A percentile compares a stretch with the other conserved stretches of the same genome.
Evolutionary conservation across 2,329 filamentous ascomycete species (phyloP).

Genomic region (Cyanodermella asteris): DNA sequence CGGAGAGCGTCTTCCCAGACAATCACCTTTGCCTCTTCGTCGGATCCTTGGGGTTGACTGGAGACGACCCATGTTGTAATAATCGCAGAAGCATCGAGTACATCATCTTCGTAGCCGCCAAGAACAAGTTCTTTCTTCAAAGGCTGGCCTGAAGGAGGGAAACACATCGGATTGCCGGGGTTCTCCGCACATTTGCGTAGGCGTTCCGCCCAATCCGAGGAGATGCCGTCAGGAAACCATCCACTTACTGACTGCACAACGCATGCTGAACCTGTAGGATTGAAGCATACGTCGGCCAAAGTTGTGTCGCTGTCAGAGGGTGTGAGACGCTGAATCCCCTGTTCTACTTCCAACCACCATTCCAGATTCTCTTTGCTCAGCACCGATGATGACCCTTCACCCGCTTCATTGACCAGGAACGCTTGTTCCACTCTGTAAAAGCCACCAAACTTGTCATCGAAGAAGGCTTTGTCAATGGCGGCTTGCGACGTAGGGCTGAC

Average conservation of each 20-base stretch:
- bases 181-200: slow-evolving; percentile 54
- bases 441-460: slow-evolving; percentile 79
- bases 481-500: slow-evolving; percentile 86
- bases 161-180: slow-evolving; percentile 50
- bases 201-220: slow-evolving; percentile 60
- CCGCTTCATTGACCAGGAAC: slow-evolving; percentile 80
- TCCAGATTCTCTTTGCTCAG: slow-evolving; percentile 68
- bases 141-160: slow-evolving; percentile 75
- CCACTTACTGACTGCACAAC: slow-evolving; percentile 83
- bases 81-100: slow-evolving; percentile 55
- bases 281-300: slow-evolving; percentile 77
- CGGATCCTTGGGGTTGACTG: slow-evolving; percentile 56
- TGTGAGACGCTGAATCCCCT: slow-evolving; percentile 48
- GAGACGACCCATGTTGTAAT: slow-evolving; percentile 89
- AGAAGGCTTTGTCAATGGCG: slow-evolving; percentile 81
- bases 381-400: slow-evolving; percentile 53
- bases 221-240: slow-evolving; percentile 52
- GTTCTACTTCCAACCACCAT: slow-evolving; percentile 90
- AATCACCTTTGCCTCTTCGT: slow-evolving; percentile 50
- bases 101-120: slow-evolving; percentile 49
- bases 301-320: slow-evolving; percentile 45
- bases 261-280: slow-evolving; percentile 71
- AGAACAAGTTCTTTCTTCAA: slow-evolving; percentile 69
- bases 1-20: slow-evolving; percentile 76
- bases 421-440: slow-evolving; percentile 89